These are phyloP conservation scores for Leishmania gerbilli DNA, from an alignment of 208 protist genomes.

Conservation along the genomic window DNA sequence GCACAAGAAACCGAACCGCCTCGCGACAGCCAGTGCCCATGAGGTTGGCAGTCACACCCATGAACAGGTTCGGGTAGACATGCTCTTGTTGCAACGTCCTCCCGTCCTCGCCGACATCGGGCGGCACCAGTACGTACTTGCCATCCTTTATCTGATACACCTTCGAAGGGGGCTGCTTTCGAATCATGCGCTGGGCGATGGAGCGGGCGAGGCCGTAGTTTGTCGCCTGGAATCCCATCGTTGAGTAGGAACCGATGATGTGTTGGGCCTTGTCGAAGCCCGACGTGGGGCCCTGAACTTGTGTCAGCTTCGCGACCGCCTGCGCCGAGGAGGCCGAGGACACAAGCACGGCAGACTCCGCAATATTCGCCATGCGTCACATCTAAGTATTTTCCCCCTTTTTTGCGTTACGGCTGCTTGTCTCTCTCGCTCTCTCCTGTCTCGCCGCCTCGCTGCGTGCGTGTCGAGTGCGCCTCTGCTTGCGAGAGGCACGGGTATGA, in stretches of 20 bases:
- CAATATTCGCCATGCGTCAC: constrained; percentile 50
- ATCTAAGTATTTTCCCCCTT: not conserved
- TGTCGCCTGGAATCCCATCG: constrained; percentile 80
- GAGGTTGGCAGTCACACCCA: constrained; percentile 78
- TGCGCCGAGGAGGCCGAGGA: constrained; percentile 29
- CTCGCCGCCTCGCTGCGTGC: not conserved
- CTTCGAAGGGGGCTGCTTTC: constrained; percentile 50
- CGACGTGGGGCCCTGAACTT: constrained; percentile 46
- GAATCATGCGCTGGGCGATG: constrained; percentile 62
- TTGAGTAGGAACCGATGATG: constrained; percentile 39
- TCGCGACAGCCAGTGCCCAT: constrained; percentile 86
- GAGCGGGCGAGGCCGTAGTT: constrained; percentile 58
- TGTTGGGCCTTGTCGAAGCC: constrained; percentile 33
- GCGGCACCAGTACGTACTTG: constrained; percentile 49
- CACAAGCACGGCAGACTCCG: constrained; percentile 55
- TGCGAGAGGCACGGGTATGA: constrained; percentile 8
- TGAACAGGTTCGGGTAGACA: constrained; percentile 68
- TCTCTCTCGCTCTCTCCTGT: no score
- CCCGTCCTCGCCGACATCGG: constrained; percentile 21
- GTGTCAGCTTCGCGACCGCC: constrained; percentile 24
- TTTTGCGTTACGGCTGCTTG: not conserved
- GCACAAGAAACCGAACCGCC: constrained; percentile 76
- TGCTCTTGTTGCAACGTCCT: constrained; percentile 1
- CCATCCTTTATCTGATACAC: constrained; percentile 54
- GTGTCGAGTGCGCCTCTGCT: not conserved